Evolutionary conservation across 345 rosid genomes (phyloP), one percentile per base, ranked within the genome.

Genomic region (Clausena lansium): DNA sequence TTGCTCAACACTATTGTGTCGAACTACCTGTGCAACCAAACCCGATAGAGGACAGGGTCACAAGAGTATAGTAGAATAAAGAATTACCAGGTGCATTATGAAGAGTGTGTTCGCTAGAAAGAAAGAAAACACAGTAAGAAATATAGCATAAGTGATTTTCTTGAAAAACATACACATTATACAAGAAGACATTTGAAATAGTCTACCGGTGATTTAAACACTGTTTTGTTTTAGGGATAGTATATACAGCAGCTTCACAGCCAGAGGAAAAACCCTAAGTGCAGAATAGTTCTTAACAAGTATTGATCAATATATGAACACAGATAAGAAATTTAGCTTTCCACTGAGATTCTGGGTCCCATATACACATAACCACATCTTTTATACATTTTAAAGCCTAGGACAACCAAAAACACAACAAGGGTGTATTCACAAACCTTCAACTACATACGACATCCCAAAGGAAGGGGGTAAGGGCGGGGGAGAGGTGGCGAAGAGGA

Each of bases 1-100:
- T 87, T 97, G 99, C 85, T 94, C 99, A 67, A 92, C 86, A 79
- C 94, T 91, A 81, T 88, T 91, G 85, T 97, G 98, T 80, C 92
- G 92, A 78, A 92, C 91, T 33, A 94, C 99, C 99, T 94, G 76
- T 55, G 54, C 60, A 80, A 78, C 63, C 63, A 77, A 75, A 24
- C 77, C 71, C 59, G 50, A 74, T 59, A 78, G 80, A 58, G 45
- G 63, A 78, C 45, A 50, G 25, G 10, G 30, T 11, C 30, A 8
- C 52, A 73, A 20, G 39, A 72, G 54, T 30, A 39, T 30, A 28
- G 71, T 24, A 36, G 71, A 71, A 77, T 36, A 59, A 67, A 15
- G 17, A 47, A 27, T 14, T 6, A 30, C 54, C 8, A 2, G 36
- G 13, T 33, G 33, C 38, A 20, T n/a, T 25, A 20, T 8, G 50